Percentiles rank a stretch among this genome's conserved stretches.
Evolutionary conservation across 176 grass and related monocot genomes (phyloP).

Genomic region (Phragmites australis): DNA sequence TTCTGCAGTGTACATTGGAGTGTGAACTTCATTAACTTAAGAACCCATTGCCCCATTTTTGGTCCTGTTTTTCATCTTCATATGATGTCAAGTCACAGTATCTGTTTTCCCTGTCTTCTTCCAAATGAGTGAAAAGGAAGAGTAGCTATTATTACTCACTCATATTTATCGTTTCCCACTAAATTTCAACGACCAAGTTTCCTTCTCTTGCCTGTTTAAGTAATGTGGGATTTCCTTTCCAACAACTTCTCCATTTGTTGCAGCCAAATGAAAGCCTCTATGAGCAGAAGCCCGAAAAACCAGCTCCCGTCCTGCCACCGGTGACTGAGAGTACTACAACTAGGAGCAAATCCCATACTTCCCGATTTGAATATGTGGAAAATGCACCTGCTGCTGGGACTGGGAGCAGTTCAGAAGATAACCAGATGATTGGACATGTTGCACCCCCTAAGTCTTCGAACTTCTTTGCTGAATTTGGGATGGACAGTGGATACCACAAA

Average conservation of each 20-base stretch:
- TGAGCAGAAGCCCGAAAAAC: slow-evolving; percentile 94
- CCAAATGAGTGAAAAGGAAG: background rate
- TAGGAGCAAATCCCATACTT: slow-evolving; percentile 59
- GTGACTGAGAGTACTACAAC: slow-evolving; percentile 38
- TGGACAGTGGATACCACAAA: slow-evolving; percentile 80
- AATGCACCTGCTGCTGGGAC: slow-evolving; percentile 46
- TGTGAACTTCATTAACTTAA: background rate
- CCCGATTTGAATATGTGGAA: slow-evolving; percentile 90
- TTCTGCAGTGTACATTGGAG: slow-evolving; percentile 1
- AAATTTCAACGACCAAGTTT: slow-evolving; percentile 4
- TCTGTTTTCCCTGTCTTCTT: background rate
- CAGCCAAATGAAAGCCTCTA: slow-evolving; percentile 92
- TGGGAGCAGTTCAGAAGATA: slow-evolving; percentile 51
- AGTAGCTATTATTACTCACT: background rate
- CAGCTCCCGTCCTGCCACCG: slow-evolving; percentile 52
- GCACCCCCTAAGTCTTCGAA: slow-evolving; percentile 82
- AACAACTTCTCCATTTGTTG: slow-evolving; percentile 21
- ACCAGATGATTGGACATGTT: slow-evolving; percentile 69
- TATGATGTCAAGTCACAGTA: background rate
- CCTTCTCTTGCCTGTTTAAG: slow-evolving; percentile 4
- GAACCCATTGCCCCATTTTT: background rate
- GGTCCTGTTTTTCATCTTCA: background rate
- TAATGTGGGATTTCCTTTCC: background rate
- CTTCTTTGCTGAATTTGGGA: slow-evolving; percentile 95
- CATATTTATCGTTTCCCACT: slow-evolving; percentile 20